Evolutionary conservation across 2,329 filamentous ascomycete genomes (phyloP).

Genomic region (Lachnellula suecica): DNA sequence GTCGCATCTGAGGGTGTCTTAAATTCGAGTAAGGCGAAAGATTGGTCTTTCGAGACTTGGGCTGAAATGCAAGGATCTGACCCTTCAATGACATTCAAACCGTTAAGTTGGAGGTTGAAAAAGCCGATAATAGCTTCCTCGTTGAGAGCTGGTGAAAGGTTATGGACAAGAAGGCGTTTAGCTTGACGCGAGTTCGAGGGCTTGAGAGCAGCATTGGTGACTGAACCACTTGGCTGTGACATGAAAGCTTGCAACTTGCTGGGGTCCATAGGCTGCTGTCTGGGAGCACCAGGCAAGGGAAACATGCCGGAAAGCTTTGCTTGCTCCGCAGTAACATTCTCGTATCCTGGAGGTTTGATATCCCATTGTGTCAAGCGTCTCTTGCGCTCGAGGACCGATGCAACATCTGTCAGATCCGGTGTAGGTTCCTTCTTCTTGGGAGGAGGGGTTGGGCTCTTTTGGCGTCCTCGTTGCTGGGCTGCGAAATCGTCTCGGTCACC

Average conservation of each 20-base stretch:
- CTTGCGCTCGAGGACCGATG: conserved; percentile 82
- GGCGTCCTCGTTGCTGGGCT: conserved; percentile 41
- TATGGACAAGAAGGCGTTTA: conserved; percentile 87
- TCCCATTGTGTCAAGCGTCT: conserved; percentile 98
- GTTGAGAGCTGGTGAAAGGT: conserved; percentile 69
- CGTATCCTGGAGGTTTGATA: conserved; percentile 97
- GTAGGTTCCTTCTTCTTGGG: conserved; percentile 93
- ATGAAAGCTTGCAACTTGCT: conserved; percentile 93
- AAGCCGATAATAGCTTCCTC: conserved; percentile 79
- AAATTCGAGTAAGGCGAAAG: conserved; percentile 89
- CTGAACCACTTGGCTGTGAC: conserved; percentile 75
- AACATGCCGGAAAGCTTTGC: conserved; percentile 99
- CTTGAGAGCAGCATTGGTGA: conserved; percentile 74
- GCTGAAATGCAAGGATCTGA: conserved; percentile 82
- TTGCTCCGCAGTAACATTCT: conserved; percentile 97
- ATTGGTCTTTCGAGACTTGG: conserved; percentile 75
- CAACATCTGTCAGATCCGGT: conserved; percentile 84
- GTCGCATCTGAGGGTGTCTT: conserved; percentile 85
- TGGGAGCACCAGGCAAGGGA: conserved; percentile 89
- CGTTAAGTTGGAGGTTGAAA: conserved; percentile 96
- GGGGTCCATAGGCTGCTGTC: conserved; percentile 94
- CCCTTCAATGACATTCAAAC: conserved; percentile 85
- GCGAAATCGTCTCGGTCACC: conserved; percentile 38
- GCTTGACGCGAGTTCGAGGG: conserved; percentile 91
- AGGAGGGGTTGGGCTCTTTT: conserved; percentile 73